Conservation (phyloP, 2,329 filamentous ascomycete species). For the Dryadomyces quercus-mongolicae region DNA sequence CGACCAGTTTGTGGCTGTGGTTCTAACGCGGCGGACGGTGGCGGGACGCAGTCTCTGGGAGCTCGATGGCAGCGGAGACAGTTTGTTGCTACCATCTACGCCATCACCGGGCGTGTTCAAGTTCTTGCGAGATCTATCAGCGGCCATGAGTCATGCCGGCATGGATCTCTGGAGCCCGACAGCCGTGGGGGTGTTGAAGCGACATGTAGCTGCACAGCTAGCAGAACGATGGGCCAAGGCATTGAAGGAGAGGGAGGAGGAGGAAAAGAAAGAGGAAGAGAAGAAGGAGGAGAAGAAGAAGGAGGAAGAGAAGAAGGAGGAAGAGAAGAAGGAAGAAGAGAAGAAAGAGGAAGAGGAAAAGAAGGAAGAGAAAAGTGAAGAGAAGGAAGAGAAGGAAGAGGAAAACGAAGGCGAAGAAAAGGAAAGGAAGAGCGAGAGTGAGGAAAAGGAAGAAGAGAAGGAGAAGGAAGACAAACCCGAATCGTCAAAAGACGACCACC, state of each 20-base stretch:
- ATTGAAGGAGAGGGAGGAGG: constrained; percentile 15
- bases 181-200: constrained; percentile 53
- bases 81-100: constrained; percentile 61
- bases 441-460: not conserved
- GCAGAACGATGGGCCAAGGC: constrained; percentile 29
- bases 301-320: constrained; percentile 21
- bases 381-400: constrained; percentile 5
- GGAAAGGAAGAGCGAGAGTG: constrained; percentile 7
- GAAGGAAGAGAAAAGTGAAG: constrained; percentile 18
- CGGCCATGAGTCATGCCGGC: constrained; percentile 57
- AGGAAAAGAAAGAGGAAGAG: constrained; percentile 12
- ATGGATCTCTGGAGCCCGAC: constrained; percentile 70
- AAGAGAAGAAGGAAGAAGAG: constrained; percentile 36
- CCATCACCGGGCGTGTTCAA: constrained; percentile 65
- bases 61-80: constrained; percentile 66
- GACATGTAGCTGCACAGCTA: constrained; percentile 37
- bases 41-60: constrained; percentile 67
- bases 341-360: constrained; percentile 18
- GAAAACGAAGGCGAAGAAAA: constrained; percentile 10
- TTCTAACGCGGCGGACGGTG: constrained; percentile 34
- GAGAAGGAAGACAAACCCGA: constrained; percentile 10
- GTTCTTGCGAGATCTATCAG: constrained; percentile 53
- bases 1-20: constrained; percentile 29
- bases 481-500: constrained; percentile 15
- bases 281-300: constrained; percentile 9